Percentiles rank a stretch among this genome's conserved stretches.
Conservation (phyloP, 768 basidiomycete species). For the Lyophyllum shimeji region DNA sequence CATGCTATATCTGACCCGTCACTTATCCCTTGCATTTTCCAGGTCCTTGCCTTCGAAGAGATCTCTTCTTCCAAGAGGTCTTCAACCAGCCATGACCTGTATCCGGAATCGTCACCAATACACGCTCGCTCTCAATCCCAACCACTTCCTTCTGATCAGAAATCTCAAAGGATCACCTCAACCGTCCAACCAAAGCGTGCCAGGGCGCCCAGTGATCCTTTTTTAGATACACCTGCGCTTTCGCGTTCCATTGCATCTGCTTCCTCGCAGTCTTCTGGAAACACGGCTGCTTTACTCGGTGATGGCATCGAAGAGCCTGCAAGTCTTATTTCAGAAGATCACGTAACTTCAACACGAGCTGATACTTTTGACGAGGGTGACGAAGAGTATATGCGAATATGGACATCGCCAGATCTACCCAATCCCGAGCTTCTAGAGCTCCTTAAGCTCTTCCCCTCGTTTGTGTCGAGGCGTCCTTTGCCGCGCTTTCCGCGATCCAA, state of each 20-base stretch:
- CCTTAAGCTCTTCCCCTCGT: slow-evolving; percentile 73
- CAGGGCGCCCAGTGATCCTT: slow-evolving; percentile 78
- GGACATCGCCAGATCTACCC: slow-evolving; percentile 78
- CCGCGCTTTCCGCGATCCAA: slow-evolving; percentile 64
- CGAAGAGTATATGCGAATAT: slow-evolving; percentile 66
- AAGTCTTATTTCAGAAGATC: slow-evolving; percentile 34
- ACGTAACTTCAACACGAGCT: slow-evolving; percentile 34
- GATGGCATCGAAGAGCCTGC: slow-evolving; percentile 41
- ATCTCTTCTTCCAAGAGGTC: slow-evolving; percentile 38
- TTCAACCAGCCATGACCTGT: slow-evolving; percentile 30
- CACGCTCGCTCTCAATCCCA: slow-evolving; percentile 61
- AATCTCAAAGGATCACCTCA: slow-evolving; percentile 40
- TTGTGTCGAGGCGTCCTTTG: slow-evolving; percentile 66
- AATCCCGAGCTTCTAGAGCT: slow-evolving; percentile 74
- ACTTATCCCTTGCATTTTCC: slow-evolving; percentile 12
- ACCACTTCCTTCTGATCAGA: slow-evolving; percentile 45
- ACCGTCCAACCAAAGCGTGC: slow-evolving; percentile 58
- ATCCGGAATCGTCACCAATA: slow-evolving; percentile 34
- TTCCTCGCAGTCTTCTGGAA: slow-evolving; percentile 47
- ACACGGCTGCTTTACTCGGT: slow-evolving; percentile 29
- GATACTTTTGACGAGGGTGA: slow-evolving; percentile 29
- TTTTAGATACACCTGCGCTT: slow-evolving; percentile 66
- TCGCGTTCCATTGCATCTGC: slow-evolving; percentile 57
- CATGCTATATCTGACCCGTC: slow-evolving; percentile 11
- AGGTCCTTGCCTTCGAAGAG: slow-evolving; percentile 75